Percentiles rank a stretch among this genome's conserved stretches.
phyloP scores from a whole-genome alignment of 768 basidiomycete genomes.

The Ramaria sp. region DNA sequence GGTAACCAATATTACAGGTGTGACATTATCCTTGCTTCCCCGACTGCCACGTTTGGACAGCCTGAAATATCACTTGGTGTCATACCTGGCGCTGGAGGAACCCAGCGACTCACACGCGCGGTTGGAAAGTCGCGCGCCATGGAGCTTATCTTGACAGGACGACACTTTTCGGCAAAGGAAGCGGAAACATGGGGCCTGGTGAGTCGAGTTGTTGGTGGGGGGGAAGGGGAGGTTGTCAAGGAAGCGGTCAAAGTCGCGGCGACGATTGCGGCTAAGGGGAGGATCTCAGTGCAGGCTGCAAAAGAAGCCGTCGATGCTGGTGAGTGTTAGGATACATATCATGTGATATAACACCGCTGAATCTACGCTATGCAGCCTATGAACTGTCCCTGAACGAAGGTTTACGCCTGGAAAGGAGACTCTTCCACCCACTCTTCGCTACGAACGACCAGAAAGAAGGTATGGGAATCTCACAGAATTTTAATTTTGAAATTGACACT shows the following conservation, averaged over 20 bases:
- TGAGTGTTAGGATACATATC: constrained; percentile 20
- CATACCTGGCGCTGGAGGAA: constrained; percentile 91
- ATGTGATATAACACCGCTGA: not conserved
- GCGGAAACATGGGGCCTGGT: constrained; percentile 85
- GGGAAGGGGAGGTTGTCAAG: constrained; percentile 69
- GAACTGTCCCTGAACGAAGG: constrained; percentile 78
- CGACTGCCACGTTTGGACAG: constrained; percentile 87
- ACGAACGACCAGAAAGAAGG: constrained; percentile 95
- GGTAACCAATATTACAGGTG: constrained; percentile 22
- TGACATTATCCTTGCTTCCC: constrained; percentile 88
- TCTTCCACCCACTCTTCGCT: constrained; percentile 89
- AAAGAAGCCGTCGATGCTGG: constrained; percentile 94
- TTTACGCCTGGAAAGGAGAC: constrained; percentile 71
- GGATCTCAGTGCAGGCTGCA: constrained; percentile 70
- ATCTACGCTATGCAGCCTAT: constrained; percentile 39
- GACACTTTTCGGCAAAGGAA: constrained; percentile 67
- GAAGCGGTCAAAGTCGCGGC: constrained; percentile 78
- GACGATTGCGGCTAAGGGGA: constrained; percentile 72
- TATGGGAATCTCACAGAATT: too few species aligned
- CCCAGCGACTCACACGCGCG: constrained; percentile 75
- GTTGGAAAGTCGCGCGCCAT: constrained; percentile 91
- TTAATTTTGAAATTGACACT: too few species aligned
- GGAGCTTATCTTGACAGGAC: constrained; percentile 89
- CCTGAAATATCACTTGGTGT: constrained; percentile 94
- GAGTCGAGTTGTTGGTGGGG: constrained; percentile 66